A percentile compares a stretch with the other conserved stretches of the same genome.
These are phyloP conservation scores for Stropharia rugosoannulata DNA, from an alignment of 768 basidiomycete species.

Conservation along the genomic window DNA sequence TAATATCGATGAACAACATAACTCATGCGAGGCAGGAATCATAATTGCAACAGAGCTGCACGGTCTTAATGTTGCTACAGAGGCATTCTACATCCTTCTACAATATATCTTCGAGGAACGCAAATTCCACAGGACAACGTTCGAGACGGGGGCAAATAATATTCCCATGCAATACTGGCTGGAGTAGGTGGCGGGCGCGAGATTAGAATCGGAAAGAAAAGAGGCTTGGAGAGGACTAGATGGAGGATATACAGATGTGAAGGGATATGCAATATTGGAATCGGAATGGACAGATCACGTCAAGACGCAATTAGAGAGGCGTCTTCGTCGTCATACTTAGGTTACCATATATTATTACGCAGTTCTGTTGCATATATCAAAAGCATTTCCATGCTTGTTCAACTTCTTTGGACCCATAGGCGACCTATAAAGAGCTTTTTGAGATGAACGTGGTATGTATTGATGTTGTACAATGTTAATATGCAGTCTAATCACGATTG, in stretches of 20 bases:
- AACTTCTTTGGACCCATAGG: too few species aligned
- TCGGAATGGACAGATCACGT: conserved; percentile 38
- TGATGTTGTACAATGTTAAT: too few species aligned
- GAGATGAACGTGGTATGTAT: too few species aligned
- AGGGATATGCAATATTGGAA: conserved; percentile 41
- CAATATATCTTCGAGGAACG: conserved; percentile 40
- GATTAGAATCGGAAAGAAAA: conserved; percentile 35
- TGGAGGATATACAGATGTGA: conserved; percentile 37
- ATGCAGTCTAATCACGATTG: conserved; percentile 1
- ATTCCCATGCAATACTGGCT: conserved; percentile 45
- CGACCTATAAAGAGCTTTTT: too few species aligned
- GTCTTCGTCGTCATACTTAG: conserved; percentile 12
- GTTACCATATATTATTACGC: background rate
- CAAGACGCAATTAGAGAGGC: conserved; percentile 30
- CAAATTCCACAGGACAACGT: conserved; percentile 39
- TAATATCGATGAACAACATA: conserved; percentile 32
- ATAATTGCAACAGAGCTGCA: conserved; percentile 35
- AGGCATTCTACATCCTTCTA: conserved; percentile 39
- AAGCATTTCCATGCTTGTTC: too few species aligned
- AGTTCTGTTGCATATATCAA: too few species aligned
- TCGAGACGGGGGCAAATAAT: conserved; percentile 42
- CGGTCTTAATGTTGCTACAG: conserved; percentile 40
- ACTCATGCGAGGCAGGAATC: conserved; percentile 42
- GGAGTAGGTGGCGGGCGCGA: conserved; percentile 37
- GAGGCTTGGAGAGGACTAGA: conserved; percentile 38